Base-by-base conservation (phyloP, 805 yeast genomes). In the Pichia rugopelliculosa region DNA sequence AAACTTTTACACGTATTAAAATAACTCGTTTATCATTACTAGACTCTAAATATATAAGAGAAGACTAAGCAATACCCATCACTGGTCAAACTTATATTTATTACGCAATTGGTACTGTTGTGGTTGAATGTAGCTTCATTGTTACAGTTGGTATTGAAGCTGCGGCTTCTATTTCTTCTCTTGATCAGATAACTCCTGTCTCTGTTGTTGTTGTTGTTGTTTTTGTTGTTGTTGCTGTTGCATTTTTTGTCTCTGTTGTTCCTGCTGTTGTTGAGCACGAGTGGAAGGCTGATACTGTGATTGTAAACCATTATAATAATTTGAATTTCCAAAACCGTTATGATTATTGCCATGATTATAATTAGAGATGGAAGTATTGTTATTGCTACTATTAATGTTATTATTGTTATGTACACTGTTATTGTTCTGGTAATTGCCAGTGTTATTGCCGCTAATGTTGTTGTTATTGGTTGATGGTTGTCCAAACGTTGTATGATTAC, bases 231-330 rank as follows among this genome's bases (percentile, higher is more conserved):
- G 44, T 56, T 27, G 34, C 13, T 41, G 44, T 21, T 30, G 30
- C 2, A 22, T 3, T 37, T 37, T 34, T 36, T 26, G 61, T 15
- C 33, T 41, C 10, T 39, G 43, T 12, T 39, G 40, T n/a, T 45
- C 38, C 39, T 46, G 49, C 37, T 53, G 55, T 41, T 61, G 65
- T 47, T 62, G 66, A 1, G 66, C 66, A 18, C 66, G 49, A 0
- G 66, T 62, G 4, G 64, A 61, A 1, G 66, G 66, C 21, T 58
- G 62, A 23, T 45, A 48, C 13, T 53, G 54, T 24, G 50, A 23
- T 22, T 41, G 37, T 15, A 42, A 7, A 12, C 48, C 46, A 43
- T 27, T 36, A 33, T 45, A 47, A 39, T 47, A 50, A 25, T 37
- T 44, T 8, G 25, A 13, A 21, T 13, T 44, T 4, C 41, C 41